Percentiles rank a stretch among this genome's conserved stretches.
phyloP scores from a whole-genome alignment of 2,329 filamentous ascomycete genomes.

The Colletotrichum sp. region DNA sequence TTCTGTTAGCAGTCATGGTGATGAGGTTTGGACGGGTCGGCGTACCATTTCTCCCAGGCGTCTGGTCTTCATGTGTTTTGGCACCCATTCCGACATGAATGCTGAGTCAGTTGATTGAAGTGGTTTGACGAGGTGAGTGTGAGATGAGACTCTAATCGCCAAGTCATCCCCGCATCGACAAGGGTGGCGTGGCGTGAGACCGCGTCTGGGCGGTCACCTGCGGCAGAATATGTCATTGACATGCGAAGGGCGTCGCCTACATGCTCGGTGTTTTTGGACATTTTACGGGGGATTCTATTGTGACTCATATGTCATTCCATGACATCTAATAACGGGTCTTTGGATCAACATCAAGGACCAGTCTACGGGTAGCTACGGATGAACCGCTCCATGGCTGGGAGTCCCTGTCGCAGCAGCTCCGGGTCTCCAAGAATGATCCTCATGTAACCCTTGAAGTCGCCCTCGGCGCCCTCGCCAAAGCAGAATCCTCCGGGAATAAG shows the following conservation, averaged over 20 bases:
- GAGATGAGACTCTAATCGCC: neutral
- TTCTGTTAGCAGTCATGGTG: constrained; percentile 14
- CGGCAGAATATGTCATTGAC: neutral
- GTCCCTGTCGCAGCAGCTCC: neutral
- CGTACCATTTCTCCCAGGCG: constrained; percentile 35
- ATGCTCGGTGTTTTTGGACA: neutral
- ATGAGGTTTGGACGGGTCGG: accelerated
- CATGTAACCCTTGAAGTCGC: neutral
- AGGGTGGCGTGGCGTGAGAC: neutral
- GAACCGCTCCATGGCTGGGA: neutral
- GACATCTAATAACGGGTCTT: accelerated
- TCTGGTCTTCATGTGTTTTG: constrained; percentile 42
- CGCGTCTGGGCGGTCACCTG: neutral
- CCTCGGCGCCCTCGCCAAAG: neutral
- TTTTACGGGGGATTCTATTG: neutral
- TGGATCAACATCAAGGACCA: neutral
- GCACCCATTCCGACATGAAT: constrained; percentile 38
- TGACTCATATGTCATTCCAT: neutral
- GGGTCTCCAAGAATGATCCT: neutral
- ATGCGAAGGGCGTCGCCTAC: neutral
- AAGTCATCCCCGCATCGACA: neutral
- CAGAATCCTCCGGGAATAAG: neutral
- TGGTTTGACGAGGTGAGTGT: neutral
- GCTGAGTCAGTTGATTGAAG: neutral
- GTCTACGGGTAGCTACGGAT: neutral